Evolutionary conservation across 2,329 filamentous ascomycete species (phyloP).

Genomic region (Microcyclospora tardicrescens): DNA sequence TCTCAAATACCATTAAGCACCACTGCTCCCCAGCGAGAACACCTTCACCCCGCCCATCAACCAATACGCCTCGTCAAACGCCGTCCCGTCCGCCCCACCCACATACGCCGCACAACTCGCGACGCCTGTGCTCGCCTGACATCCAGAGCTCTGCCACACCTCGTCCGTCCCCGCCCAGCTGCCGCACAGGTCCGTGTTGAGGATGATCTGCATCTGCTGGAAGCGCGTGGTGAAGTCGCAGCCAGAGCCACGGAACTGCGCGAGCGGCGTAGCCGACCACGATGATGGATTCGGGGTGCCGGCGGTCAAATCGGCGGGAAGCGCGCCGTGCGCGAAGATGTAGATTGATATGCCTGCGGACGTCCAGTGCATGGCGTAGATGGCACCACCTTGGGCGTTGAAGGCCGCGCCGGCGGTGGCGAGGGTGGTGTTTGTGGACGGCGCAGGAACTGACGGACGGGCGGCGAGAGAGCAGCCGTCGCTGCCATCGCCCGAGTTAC

Average conservation of each 20-base stretch:
- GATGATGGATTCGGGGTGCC: constrained; percentile 48
- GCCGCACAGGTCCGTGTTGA: constrained; percentile 50
- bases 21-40: constrained; percentile 21
- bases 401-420: constrained; percentile 36
- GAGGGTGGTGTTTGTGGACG: constrained; percentile 21
- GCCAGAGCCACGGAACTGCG: constrained; percentile 48
- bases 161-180: constrained; percentile 58
- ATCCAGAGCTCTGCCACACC: constrained; percentile 51
- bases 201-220: constrained; percentile 58
- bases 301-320: constrained; percentile 51
- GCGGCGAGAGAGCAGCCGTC: constrained; percentile 39
- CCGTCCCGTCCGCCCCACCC: constrained; percentile 47
- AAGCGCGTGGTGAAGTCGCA: constrained; percentile 66
- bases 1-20: too few relatives aligned
- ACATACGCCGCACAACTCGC: constrained; percentile 61
- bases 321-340: constrained; percentile 60
- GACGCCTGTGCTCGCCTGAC: constrained; percentile 42
- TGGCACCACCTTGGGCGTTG: constrained; percentile 34
- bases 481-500: constrained; percentile 20
- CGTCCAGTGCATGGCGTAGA: constrained; percentile 51
- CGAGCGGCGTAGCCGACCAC: constrained; percentile 55
- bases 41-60: constrained; percentile 58
- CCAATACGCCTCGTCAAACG: constrained; percentile 66
- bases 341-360: constrained; percentile 58
- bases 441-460: constrained; percentile 34